Conservation (phyloP, 176 grass and related monocot species). For the Aegilops sharonensis region DNA sequence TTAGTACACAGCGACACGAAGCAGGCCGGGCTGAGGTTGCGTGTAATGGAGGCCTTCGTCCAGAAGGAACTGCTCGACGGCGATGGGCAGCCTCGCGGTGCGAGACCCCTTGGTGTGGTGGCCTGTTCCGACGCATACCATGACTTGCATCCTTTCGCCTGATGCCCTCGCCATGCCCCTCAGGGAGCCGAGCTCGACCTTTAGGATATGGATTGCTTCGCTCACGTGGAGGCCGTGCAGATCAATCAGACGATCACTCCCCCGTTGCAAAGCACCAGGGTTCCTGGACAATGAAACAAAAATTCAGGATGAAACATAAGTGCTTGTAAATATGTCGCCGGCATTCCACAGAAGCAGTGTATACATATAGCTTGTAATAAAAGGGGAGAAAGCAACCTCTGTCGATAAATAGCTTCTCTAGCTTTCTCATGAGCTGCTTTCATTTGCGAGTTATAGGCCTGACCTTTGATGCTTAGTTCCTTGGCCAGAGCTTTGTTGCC, state of each 20-base stretch:
- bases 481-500: conserved; percentile 95
- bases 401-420: conserved; percentile 83
- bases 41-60: conserved; percentile 77
- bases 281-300: conserved; percentile 55
- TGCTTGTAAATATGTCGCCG: not conserved
- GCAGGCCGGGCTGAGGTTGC: conserved; percentile 81
- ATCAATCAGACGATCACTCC: conserved; percentile 69
- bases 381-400: conserved; percentile 49
- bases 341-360: not conserved
- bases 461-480: conserved; percentile 88
- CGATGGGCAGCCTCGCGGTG: conserved; percentile 75
- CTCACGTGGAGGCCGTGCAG: conserved; percentile 86
- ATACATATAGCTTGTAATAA: too few species aligned
- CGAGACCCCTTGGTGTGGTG: conserved; percentile 95
- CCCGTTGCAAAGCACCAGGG: conserved; percentile 33
- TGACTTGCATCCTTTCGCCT: conserved; percentile 70
- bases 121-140: conserved; percentile 89
- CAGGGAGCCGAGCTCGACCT: conserved; percentile 61
- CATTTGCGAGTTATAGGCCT: conserved; percentile 78
- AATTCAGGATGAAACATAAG: not conserved
- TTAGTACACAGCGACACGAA: conserved; percentile 79
- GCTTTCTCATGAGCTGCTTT: conserved; percentile 98
- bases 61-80: conserved; percentile 81
- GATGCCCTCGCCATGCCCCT: conserved; percentile 52
- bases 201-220: conserved; percentile 78